Percentiles rank a stretch among this genome's conserved stretches.
These are phyloP conservation scores for Pichia sp. DNA, from an alignment of 1,139 yeast genomes.

Conservation along the genomic window DNA sequence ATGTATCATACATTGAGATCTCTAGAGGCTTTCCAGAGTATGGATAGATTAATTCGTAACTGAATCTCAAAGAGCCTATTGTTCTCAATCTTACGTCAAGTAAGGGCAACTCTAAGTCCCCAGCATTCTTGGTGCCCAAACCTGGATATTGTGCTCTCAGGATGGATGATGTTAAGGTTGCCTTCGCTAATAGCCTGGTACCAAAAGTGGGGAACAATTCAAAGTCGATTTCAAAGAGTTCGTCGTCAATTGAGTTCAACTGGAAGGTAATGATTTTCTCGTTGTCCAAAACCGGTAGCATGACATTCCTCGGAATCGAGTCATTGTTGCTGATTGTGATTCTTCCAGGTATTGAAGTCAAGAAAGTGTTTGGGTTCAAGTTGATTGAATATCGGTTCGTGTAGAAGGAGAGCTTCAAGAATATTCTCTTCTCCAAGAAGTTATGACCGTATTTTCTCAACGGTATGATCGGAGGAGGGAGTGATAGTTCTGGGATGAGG, in stretches of 20 bases:
- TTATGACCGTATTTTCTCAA: conserved; percentile 92
- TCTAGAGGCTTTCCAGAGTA: conserved; percentile 81
- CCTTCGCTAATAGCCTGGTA: conserved; percentile 82
- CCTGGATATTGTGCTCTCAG: conserved; percentile 39
- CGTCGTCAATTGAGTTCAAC: conserved; percentile 67
- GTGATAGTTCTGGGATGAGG: conserved; percentile 79
- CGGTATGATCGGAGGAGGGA: conserved; percentile 96
- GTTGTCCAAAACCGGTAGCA: conserved; percentile 72
- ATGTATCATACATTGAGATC: conserved; percentile 89
- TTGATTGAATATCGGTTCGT: conserved; percentile 56
- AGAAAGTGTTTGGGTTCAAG: conserved; percentile 43
- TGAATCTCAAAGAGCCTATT: conserved; percentile 75
- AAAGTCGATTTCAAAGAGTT: conserved; percentile 66
- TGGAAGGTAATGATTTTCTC: conserved; percentile 79
- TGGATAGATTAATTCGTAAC: conserved; percentile 85
- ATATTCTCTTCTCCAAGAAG: conserved; percentile 82
- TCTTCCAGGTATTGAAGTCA: conserved; percentile 51
- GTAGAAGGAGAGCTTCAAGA: conserved; percentile 69
- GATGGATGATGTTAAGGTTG: conserved; percentile 46
- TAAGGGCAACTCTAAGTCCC: conserved; percentile 60
- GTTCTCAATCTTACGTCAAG: conserved; percentile 77
- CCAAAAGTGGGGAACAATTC: conserved; percentile 95
- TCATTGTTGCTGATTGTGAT: conserved; percentile 69
- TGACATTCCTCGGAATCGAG: conserved; percentile 79
- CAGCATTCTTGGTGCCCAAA: conserved; percentile 35